Percentiles rank a stretch among this genome's conserved stretches.
phyloP scores from a whole-genome alignment of 2,329 filamentous ascomycete genomes.

The Aspergillus sp. region DNA sequence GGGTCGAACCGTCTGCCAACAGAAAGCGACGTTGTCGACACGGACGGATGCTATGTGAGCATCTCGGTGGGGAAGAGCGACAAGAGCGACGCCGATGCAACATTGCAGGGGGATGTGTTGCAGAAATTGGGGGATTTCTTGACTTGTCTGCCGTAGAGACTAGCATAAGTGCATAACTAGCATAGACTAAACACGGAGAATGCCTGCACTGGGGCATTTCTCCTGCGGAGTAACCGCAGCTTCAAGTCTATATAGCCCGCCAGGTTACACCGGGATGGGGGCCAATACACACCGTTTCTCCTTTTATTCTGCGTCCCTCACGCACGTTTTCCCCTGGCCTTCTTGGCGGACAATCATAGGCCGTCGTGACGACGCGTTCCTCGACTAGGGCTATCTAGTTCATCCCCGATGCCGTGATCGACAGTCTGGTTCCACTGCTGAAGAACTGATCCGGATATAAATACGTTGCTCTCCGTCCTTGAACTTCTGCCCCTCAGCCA shows the following conservation, averaged over 20 bases:
- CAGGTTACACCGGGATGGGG: background rate
- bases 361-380: background rate
- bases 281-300: background rate
- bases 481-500: background rate
- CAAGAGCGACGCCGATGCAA: conserved; percentile 59
- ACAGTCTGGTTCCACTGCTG: background rate
- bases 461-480: background rate
- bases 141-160: conserved; percentile 44
- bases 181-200: background rate
- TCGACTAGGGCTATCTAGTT: background rate
- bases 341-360: background rate
- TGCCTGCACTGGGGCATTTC: background rate
- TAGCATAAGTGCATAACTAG: background rate
- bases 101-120: conserved; percentile 52
- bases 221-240: background rate
- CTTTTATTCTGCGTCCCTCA: background rate
- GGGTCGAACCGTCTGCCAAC: conserved; percentile 56
- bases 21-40: conserved; percentile 55
- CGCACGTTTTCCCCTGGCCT: conserved; percentile 1
- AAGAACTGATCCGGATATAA: background rate
- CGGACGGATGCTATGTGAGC: conserved; percentile 59
- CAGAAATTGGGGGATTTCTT: conserved; percentile 52
- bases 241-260: background rate
- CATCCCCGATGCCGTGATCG: background rate
- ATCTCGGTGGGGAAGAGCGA: conserved; percentile 62